Evolutionary conservation across 352 stramenopile species (phyloP), one percentile per base, ranked within the genome.

Genomic region (Phytopythium kandeliae): DNA sequence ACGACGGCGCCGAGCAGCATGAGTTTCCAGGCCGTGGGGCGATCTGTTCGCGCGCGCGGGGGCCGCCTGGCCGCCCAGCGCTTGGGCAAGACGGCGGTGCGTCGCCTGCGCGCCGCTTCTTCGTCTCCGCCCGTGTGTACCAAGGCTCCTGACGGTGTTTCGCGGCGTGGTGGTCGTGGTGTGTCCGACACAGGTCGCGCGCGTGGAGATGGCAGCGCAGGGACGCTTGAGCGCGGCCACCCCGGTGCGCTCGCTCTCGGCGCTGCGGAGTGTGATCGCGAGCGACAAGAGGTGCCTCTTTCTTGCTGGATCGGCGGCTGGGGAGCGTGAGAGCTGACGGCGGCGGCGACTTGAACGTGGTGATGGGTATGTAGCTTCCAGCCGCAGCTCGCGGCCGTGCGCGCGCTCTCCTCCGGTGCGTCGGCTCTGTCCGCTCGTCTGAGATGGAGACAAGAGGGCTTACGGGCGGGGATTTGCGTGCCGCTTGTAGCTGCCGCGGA

Each of bases 351-450:
- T n/a, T n/a, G n/a, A n/a, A n/a, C 24, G 8, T 44, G 33, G 24
- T 25, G n/a, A 17, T 42, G 24, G 15, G 30, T 1, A n/a, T 48
- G 28, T 33, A 79, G 62, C 38, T 62, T 66, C 50, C 36, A 51
- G 49, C 56, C 58, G 22, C 66, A 67, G 51, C 50, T 57, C 36
- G 54, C 43, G 33, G 26, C 63, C 22, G 44, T 47, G 30, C 72
- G 75, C 51, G 49, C 67, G 31, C 82, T 86, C 58, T 82, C 71
- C 21, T 70, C 69, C 6, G 62, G 71, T 86, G 57, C n/a, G 58
- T 36, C n/a, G 15, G 35, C 31, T 15, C 24, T 9, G 28, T 9
- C 28, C 9, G 28, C 28, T 10, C 13, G 35, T 41, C 37, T 17
- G n/a, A 1, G 28, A 6, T 26, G 34, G 10, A 30, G 37, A 2